Conservation (phyloP, 1,284 basidiomycete species). For the Meira miltonrushii region DNA sequence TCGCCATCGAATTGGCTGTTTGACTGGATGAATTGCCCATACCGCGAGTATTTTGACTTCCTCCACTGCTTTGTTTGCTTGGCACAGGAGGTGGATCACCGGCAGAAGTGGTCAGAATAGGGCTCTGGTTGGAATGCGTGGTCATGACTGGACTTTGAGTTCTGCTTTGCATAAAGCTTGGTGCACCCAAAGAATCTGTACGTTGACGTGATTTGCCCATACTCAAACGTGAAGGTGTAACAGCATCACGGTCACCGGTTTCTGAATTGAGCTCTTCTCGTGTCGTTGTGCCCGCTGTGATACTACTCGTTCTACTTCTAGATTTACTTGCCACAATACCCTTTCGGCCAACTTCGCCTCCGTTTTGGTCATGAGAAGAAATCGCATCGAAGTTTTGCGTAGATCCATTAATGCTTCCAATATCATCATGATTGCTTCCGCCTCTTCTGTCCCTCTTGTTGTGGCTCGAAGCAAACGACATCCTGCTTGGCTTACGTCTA, state of each 20-base stretch:
- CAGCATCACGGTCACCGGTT: constrained; percentile 1
- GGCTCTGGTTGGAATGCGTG: not conserved
- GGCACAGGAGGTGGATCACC: constrained; percentile 10
- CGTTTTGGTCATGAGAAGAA: not conserved
- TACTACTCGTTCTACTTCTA: constrained; percentile 20
- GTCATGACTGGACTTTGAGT: constrained; percentile 1
- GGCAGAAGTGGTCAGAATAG: not conserved
- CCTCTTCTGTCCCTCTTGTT: constrained; percentile 22
- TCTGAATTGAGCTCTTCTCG: constrained; percentile 1
- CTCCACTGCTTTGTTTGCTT: constrained; percentile 16
- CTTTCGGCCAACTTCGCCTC: not conserved
- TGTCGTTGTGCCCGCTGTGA: constrained; percentile 3
- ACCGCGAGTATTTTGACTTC: constrained; percentile 11
- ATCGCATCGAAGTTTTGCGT: not conserved
- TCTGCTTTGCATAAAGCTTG: constrained; percentile 8
- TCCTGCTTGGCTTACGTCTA: constrained; percentile 32
- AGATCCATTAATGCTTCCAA: not conserved
- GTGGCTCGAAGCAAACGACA: constrained; percentile 28
- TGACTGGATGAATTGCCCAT: constrained; percentile 3
- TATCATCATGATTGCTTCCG: constrained; percentile 5
- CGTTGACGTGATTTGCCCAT: constrained; percentile 21
- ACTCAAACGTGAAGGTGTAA: constrained; percentile 22
- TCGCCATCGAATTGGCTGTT: constrained; percentile 15
- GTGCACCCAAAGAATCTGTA: constrained; percentile 30
- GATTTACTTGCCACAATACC: not conserved